phyloP scores from a whole-genome alignment of 352 stramenopile genomes.

The Phytophthora crassamura region DNA sequence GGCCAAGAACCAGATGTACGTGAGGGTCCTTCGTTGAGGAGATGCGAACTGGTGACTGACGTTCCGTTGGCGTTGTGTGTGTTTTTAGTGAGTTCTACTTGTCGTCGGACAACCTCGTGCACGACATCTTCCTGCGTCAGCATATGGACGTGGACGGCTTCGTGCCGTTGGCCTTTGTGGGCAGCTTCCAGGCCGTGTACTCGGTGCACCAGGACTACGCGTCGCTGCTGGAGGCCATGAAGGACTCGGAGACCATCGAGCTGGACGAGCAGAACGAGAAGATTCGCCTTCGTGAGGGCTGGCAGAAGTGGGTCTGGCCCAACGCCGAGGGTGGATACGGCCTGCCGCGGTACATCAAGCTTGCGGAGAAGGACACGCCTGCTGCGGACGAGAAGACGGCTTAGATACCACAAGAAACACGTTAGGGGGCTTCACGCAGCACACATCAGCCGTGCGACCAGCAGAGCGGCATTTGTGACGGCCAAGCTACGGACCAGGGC shows the following conservation, averaged over 20 bases:
- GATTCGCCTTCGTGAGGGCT: slow-evolving; percentile 85
- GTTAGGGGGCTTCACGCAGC: too few relatives aligned
- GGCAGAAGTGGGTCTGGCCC: slow-evolving; percentile 91
- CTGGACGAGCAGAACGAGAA: slow-evolving; percentile 92
- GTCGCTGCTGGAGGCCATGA: slow-evolving; percentile 78
- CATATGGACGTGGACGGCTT: slow-evolving; percentile 91
- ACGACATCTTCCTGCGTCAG: slow-evolving; percentile 85
- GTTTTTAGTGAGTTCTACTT: slow-evolving; percentile 88
- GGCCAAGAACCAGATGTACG: slow-evolving; percentile 87
- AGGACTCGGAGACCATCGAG: slow-evolving; percentile 70
- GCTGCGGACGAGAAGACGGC: slow-evolving; percentile 37
- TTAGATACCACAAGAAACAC: slow-evolving; percentile 21
- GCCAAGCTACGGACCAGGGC: not conserved
- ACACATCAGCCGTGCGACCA: not conserved
- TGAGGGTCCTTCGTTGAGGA: slow-evolving; percentile 7
- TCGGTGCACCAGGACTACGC: slow-evolving; percentile 87
- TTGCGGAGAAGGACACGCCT: slow-evolving; percentile 37
- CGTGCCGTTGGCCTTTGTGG: slow-evolving; percentile 90
- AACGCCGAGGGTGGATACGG: slow-evolving; percentile 87
- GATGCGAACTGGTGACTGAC: slow-evolving; percentile 3
- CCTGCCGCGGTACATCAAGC: slow-evolving; percentile 91
- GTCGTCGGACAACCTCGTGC: slow-evolving; percentile 82
- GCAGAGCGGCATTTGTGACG: slow-evolving; percentile 4
- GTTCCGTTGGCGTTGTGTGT: too few relatives aligned
- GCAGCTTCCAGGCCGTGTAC: slow-evolving; percentile 90